Evolutionary conservation across 192 early-diverging fungal genomes (phyloP).

Genomic region (Chytriomyces confervae): DNA sequence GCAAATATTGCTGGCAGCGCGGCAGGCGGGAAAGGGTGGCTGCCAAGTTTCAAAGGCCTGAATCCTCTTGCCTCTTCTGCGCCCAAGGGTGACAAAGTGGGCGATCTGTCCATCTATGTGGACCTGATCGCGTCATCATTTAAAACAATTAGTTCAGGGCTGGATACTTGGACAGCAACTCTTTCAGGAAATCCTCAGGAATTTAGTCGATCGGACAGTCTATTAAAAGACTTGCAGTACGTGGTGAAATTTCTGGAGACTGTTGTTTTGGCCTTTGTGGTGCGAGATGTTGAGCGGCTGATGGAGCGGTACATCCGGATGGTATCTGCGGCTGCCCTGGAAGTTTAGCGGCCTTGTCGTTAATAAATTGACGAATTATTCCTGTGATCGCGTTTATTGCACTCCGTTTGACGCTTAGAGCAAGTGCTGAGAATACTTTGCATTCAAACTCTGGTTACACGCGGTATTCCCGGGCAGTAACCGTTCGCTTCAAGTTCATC

Average conservation of each 20-base stretch:
- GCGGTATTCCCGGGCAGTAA: too few relatives aligned
- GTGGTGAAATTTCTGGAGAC: slow-evolving; percentile 15
- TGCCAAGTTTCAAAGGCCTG: background rate
- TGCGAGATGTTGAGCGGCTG: slow-evolving; percentile 8
- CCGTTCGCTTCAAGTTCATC: too few relatives aligned
- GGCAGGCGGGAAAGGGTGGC: background rate
- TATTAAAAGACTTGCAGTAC: slow-evolving; percentile 3
- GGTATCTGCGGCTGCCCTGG: slow-evolving; percentile 16
- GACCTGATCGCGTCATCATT: background rate
- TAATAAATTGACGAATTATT: background rate
- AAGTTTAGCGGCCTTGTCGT: background rate
- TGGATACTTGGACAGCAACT: slow-evolving; percentile 16
- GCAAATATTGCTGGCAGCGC: background rate
- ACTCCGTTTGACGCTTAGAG: too few relatives aligned
- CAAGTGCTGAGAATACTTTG: too few relatives aligned
- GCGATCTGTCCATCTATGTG: background rate
- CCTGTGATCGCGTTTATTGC: too few relatives aligned
- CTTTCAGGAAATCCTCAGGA: background rate
- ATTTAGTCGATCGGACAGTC: background rate
- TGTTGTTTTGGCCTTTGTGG: slow-evolving; percentile 12
- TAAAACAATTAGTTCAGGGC: background rate
- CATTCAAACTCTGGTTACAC: too few relatives aligned
- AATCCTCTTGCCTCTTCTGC: background rate
- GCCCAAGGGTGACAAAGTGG: slow-evolving; percentile 22
- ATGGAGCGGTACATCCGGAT: slow-evolving; percentile 11